phyloP scores from a whole-genome alignment of 768 basidiomycete genomes.

The Filobasidium floriforme region DNA sequence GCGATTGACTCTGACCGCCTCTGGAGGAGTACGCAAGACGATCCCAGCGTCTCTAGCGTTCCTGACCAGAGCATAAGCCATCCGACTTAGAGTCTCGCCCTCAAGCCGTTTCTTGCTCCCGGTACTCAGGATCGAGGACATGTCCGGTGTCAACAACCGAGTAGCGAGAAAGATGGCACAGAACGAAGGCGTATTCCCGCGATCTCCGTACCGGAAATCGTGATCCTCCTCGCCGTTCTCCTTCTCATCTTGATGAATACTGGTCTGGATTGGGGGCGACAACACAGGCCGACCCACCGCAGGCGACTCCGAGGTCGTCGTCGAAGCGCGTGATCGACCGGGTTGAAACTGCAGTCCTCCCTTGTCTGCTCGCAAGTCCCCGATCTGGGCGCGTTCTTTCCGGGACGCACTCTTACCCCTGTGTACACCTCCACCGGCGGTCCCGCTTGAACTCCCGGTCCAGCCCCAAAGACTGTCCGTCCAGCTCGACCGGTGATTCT shows the following conservation, averaged over 20 bases:
- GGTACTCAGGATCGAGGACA: conserved; percentile 5
- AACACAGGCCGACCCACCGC: background rate
- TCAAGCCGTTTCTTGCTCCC: background rate
- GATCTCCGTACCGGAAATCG: conserved; percentile 31
- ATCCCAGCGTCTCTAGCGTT: background rate
- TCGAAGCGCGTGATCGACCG: background rate
- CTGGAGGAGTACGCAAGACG: background rate
- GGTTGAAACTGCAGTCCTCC: background rate
- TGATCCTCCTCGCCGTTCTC: conserved; percentile 29
- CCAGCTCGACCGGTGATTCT: background rate
- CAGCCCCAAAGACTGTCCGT: conserved; percentile 4
- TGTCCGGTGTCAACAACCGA: conserved; percentile 20
- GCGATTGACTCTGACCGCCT: background rate
- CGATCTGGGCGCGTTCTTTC: too few species aligned
- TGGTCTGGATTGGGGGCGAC: background rate
- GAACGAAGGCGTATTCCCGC: conserved; percentile 37
- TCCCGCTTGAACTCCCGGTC: background rate
- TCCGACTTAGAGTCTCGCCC: background rate
- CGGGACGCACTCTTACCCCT: too few species aligned
- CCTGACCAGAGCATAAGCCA: background rate
- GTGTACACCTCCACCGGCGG: background rate
- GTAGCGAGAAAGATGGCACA: conserved; percentile 40
- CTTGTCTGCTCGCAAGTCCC: background rate
- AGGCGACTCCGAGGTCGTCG: background rate
- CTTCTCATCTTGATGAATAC: background rate